These are phyloP conservation scores for Pythium oligandrum DNA, from an alignment of 352 stramenopile genomes.

Conservation along the genomic window DNA sequence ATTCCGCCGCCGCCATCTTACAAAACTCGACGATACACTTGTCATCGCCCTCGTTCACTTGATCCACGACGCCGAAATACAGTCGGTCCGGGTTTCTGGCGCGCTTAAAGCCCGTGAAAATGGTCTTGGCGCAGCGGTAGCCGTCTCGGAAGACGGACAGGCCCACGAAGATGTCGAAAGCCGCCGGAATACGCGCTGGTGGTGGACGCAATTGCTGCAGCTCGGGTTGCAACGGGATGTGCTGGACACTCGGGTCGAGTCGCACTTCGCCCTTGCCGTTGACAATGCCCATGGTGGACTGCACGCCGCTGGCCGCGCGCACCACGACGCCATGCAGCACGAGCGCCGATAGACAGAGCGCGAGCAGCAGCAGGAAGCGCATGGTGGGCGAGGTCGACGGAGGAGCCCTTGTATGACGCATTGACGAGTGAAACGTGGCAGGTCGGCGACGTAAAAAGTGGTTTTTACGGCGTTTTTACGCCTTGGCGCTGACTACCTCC, in stretches of 20 bases:
- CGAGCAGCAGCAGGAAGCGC: background rate
- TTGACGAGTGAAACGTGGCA: too few relatives aligned
- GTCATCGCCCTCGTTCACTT: conserved; percentile 66
- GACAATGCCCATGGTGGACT: conserved; percentile 1
- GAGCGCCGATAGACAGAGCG: background rate
- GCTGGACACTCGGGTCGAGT: conserved; percentile 58
- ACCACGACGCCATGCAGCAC: background rate
- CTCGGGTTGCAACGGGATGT: conserved; percentile 40
- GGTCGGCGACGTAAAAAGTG: too few relatives aligned
- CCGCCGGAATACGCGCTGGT: conserved; percentile 32
- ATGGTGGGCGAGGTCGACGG: too few relatives aligned
- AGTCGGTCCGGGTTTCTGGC: conserved; percentile 62
- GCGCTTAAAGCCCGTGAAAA: conserved; percentile 73
- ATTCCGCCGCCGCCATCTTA: conserved; percentile 63
- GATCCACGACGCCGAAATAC: conserved; percentile 81
- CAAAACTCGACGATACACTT: conserved; percentile 77
- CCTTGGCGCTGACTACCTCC: too few relatives aligned
- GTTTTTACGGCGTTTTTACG: too few relatives aligned
- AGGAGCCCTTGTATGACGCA: too few relatives aligned
- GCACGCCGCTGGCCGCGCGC: background rate
- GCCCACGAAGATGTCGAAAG: conserved; percentile 58
- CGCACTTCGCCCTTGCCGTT: background rate
- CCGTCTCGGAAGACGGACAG: conserved; percentile 81
- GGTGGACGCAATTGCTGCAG: conserved; percentile 38
- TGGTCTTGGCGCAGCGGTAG: conserved; percentile 75